Evolutionary conservation across 441 rosid species (phyloP).

Genomic region (Bruguiera hainesii): DNA sequence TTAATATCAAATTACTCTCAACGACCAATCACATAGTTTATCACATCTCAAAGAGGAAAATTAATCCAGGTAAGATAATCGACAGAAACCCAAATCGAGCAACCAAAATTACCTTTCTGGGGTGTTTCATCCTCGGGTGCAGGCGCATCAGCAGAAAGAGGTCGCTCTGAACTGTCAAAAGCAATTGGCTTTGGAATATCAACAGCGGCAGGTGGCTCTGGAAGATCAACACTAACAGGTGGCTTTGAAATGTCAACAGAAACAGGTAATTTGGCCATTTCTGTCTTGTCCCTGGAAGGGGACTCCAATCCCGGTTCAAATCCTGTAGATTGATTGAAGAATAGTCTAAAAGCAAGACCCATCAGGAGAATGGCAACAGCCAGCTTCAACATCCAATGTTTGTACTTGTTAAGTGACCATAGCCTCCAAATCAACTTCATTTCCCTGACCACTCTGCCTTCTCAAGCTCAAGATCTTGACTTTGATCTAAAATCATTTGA

Average conservation of each 20-base stretch:
- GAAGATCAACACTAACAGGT: constrained; percentile 1
- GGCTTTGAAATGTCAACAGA: constrained; percentile 34
- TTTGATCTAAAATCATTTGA: background rate
- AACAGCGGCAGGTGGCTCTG: constrained; percentile 18
- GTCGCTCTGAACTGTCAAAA: constrained; percentile 15
- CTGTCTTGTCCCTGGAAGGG: constrained; percentile 31
- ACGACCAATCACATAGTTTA: background rate
- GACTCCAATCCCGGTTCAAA: constrained; percentile 40
- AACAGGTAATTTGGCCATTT: constrained; percentile 17
- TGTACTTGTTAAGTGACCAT: constrained; percentile 37
- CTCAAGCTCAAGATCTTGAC: background rate
- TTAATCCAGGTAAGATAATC: background rate
- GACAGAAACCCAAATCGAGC: constrained; percentile 15
- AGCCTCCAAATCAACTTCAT: constrained; percentile 52
- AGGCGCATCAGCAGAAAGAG: constrained; percentile 25
- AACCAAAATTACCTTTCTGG: constrained; percentile 39
- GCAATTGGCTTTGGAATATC: constrained; percentile 18
- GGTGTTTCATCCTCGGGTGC: constrained; percentile 50
- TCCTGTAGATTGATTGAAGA: constrained; percentile 42
- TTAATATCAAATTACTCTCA: constrained; percentile 10
- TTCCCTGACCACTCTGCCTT: constrained; percentile 2
- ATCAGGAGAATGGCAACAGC: constrained; percentile 41
- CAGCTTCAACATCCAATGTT: constrained; percentile 51
- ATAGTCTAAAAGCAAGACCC: constrained; percentile 54
- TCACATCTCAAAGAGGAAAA: background rate